Percentiles rank a stretch among this genome's conserved stretches.
These are phyloP conservation scores for Sporothrix luriei DNA, from an alignment of 2,329 filamentous ascomycete genomes.

Conservation along the genomic window DNA sequence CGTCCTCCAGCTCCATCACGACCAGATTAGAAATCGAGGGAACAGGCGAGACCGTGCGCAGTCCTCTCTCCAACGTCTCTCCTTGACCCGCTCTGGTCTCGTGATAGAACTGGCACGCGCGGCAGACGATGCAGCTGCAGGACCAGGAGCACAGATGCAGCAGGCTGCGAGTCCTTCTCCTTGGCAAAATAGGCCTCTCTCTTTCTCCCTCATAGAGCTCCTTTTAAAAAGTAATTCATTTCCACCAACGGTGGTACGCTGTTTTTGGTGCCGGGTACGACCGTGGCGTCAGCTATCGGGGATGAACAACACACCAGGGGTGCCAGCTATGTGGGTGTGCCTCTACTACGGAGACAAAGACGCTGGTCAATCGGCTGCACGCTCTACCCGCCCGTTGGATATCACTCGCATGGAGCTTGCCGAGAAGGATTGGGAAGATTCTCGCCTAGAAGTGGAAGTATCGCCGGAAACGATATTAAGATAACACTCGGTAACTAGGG, in stretches of 20 bases:
- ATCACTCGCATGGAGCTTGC: constrained; percentile 19
- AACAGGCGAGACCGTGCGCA: not conserved
- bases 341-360: no score
- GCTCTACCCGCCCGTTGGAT: constrained; percentile 25
- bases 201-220: no score
- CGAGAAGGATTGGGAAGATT: not conserved
- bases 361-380: constrained; percentile 12
- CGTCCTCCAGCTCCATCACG: not conserved
- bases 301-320: not conserved
- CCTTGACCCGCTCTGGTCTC: not conserved
- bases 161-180: not conserved
- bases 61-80: not conserved
- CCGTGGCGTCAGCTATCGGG: constrained; percentile 15
- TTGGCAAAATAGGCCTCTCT: constrained; percentile 1
- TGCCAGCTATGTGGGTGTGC: not conserved
- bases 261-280: not conserved
- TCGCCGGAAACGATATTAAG: not conserved
- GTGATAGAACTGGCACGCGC: not conserved
- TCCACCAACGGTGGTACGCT: not conserved
- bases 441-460: not conserved
- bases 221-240: not conserved
- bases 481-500: not conserved
- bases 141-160: constrained; percentile 19
- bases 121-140: constrained; percentile 10
- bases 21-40: no score